Percentiles rank a stretch among this genome's conserved stretches.
These are phyloP conservation scores for Silene noctiflora DNA, from an alignment of 179 eudicot species.

Conservation along the genomic window DNA sequence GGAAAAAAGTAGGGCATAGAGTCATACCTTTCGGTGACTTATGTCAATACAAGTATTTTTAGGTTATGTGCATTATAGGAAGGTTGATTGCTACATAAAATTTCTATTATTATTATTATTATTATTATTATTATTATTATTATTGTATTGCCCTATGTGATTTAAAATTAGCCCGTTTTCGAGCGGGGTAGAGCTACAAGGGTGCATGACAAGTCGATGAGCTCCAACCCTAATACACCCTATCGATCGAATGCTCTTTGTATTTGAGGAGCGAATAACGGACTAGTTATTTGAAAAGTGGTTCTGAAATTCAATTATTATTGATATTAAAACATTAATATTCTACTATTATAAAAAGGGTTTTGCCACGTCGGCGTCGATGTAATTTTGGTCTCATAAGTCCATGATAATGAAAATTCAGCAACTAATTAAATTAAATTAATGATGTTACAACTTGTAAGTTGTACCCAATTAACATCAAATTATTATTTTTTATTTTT, in stretches of 20 bases:
- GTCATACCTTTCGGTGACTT: constrained; percentile 24
- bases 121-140: no score
- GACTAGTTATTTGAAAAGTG: background rate
- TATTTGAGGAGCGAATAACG: no score
- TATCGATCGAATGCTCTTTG: no score
- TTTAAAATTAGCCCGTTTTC: no score
- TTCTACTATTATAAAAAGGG: background rate
- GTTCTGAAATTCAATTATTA: background rate
- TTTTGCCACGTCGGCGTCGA: constrained; percentile 18
- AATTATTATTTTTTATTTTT: background rate
- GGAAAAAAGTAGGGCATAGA: constrained; percentile 19
- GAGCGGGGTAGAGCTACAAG: no score
- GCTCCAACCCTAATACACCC: no score
- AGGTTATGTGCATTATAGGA: background rate
- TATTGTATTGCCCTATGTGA: no score
- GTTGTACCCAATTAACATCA: background rate
- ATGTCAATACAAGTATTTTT: background rate
- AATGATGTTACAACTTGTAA: constrained; percentile 10
- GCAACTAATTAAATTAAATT: background rate
- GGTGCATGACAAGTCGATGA: no score
- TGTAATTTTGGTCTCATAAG: background rate
- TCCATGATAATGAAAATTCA: background rate
- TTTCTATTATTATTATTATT: no score
- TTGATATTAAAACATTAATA: no score
- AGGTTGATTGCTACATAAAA: background rate